Evolutionary conservation across 129 eudicot species (phyloP), one percentile per base, ranked within the genome.

Genomic region (Scalesia atractyloides): DNA sequence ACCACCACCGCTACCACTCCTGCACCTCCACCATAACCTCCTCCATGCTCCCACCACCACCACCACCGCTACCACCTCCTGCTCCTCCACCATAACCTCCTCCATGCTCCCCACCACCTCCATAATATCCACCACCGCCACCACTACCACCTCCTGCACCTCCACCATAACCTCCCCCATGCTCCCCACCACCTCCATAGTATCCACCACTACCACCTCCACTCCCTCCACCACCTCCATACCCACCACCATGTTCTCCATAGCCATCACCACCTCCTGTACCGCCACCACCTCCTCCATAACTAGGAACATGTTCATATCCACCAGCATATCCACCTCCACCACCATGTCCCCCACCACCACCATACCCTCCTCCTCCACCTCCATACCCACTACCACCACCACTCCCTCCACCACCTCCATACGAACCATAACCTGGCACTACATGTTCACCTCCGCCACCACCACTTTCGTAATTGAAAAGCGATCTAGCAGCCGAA

Each of bases 191-290:
- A 57, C 88, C 91, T 2, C 80, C 84, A 18, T 79, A 80, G 3
- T 82, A 88, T 41, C 88, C 77, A 30, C 84, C 82, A 76, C 26
- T 24, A 24, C 88, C 91, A 6, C 81, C 81, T 7, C n/a, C n/a
- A n/a, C n/a, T n/a, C n/a, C n/a, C n/a, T n/a, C 81, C 86, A 7
- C 80, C 91, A 43, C 30, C 78, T 16, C 80, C 92, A 59, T 79
- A 80, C 5, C 84, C 91, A 49, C 88, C 77, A 33, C 84, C 82
- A 76, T 75, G 74, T 8, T 69, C 83, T 37, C 85, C 88, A n/a
- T 63, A 74, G 37, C 79, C 91, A 77, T 73, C 84, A 71, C 84
- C 87, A 52, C 84, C 63, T 36, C 85, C 84, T 3, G 68, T 61
- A 54, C 84, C 82, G 37, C 82, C 73, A 44, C 84, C 74, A 19